Percentiles rank a stretch among this genome's conserved stretches.
phyloP scores from a whole-genome alignment of 1,139 yeast genomes.

The Ashbya aceris region DNA sequence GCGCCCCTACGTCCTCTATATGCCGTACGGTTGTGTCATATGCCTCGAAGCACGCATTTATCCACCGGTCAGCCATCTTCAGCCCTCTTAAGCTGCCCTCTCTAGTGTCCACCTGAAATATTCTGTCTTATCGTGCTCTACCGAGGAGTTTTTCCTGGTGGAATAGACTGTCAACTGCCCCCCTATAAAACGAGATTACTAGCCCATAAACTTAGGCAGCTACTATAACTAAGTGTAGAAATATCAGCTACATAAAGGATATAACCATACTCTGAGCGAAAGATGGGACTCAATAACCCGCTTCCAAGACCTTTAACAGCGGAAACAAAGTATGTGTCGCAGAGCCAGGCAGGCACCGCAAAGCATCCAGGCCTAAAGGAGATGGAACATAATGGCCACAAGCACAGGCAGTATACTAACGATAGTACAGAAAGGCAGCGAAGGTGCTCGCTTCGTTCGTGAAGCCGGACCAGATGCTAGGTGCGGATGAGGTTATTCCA shows the following conservation, averaged over 20 bases:
- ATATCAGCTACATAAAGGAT: no score
- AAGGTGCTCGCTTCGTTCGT: conserved; percentile 80
- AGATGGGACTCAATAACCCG: conserved; percentile 83
- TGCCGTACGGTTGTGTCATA: conserved; percentile 1
- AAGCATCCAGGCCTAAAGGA: no score
- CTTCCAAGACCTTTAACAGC: conserved; percentile 81
- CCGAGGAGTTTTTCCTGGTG: no score
- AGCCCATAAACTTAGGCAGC: no score
- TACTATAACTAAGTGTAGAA: no score
- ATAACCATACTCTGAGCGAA: no score
- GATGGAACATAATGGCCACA: no score
- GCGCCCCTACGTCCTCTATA: not conserved
- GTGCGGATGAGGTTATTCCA: conserved; percentile 85
- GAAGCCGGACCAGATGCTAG: conserved; percentile 90
- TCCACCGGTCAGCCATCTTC: conserved; percentile 1
- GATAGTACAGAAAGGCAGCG: conserved; percentile 69
- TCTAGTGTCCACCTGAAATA: no score
- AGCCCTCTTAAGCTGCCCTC: not conserved
- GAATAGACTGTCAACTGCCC: no score
- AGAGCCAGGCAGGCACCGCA: no score
- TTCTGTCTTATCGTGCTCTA: no score
- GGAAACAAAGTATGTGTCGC: conserved; percentile 65
- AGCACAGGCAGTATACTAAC: not conserved
- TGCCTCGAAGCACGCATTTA: conserved; percentile 1
- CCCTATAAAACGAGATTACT: no score